Base-by-base conservation (phyloP, 2,329 filamentous ascomycete species). In the Botrytis paeoniae region DNA sequence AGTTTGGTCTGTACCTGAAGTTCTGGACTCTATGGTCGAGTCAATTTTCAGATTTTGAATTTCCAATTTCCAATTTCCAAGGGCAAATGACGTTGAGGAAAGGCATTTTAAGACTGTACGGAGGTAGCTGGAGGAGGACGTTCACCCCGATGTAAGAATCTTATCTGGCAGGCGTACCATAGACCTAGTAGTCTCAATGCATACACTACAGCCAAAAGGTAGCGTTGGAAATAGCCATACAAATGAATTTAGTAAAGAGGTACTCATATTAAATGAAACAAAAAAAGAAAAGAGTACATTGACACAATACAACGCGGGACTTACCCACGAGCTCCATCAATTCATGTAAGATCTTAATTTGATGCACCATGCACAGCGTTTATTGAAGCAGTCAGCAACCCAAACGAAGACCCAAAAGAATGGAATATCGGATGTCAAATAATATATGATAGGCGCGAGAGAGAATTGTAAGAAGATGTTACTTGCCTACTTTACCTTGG, bases 281-380 rank as follows among this genome's bases (percentile, higher is more conserved):
- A 22, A 25, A 51, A 35, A 37, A 59, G 43, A 48, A 45, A 29
- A n/a, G 10, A 8, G 54, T 22, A 32, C 20, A 68, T 57, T 69
- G 70, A n/a, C 64, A 69, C 39, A 69, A 48, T n/a, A 59, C 39
- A 32, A 69, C 45, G 43, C 63, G 59, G 39, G n/a, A 68, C 45
- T 39, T 41, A 69, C 16, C 45, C 60, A 71, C 20, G 32, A 32
- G 25, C 62, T 54, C 60, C 43, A n/a, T 39, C 45, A 59, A 65
- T 39, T 64, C 70, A 68, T 68, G 70, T 39, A 41, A 57, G 62
- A 72, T 45, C 70, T 72, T 72, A 60, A 72, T 68, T 72, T 69
- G 62, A 72, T 72, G 62, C 70, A 72, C 48, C 62, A 68, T 72
- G 70, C 70, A 72, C 70, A 72, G 70, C 70, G 70, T 72, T 68